phyloP scores from a whole-genome alignment of 371 early-diverging fungal genomes.

The Rhizopus arrhizus region DNA sequence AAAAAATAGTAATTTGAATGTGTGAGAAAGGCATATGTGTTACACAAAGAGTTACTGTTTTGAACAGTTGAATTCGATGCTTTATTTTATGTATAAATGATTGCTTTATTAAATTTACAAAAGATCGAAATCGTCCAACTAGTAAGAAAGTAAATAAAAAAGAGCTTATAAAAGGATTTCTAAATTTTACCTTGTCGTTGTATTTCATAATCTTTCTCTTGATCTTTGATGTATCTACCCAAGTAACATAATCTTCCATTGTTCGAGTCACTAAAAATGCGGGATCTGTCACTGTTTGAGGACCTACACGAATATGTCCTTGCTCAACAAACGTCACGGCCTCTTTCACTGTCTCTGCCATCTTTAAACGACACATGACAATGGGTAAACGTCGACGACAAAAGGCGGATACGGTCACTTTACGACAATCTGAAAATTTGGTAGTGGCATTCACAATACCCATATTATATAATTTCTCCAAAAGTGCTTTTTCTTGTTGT shows the following conservation, averaged over 20 bases:
- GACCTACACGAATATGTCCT: constrained; percentile 97
- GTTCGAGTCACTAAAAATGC: constrained; percentile 86
- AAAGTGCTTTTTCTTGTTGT: constrained; percentile 78
- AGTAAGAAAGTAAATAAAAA: constrained; percentile 13
- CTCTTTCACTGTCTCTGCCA: constrained; percentile 95
- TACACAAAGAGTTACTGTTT: neutral
- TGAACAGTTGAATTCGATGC: neutral
- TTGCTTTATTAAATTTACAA: constrained; percentile 45
- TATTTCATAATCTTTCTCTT: constrained; percentile 98
- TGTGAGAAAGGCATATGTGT: neutral
- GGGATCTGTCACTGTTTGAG: constrained; percentile 89
- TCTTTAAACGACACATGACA: constrained; percentile 93
- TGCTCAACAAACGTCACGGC: constrained; percentile 96
- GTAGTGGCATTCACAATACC: constrained; percentile 88
- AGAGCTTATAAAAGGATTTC: neutral
- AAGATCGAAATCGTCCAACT: constrained; percentile 72
- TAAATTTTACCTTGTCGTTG: constrained; percentile 83
- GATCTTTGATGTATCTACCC: constrained; percentile 98
- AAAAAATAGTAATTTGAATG: neutral
- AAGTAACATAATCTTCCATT: constrained; percentile 99
- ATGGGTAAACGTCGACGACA: constrained; percentile 94
- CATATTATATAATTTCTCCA: constrained; percentile 90
- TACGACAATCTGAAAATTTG: constrained; percentile 86
- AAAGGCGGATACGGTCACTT: constrained; percentile 90
- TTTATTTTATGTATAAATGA: neutral